These are phyloP conservation scores for Sphagnurus paluster DNA, from an alignment of 1,284 basidiomycete genomes.

Conservation along the genomic window DNA sequence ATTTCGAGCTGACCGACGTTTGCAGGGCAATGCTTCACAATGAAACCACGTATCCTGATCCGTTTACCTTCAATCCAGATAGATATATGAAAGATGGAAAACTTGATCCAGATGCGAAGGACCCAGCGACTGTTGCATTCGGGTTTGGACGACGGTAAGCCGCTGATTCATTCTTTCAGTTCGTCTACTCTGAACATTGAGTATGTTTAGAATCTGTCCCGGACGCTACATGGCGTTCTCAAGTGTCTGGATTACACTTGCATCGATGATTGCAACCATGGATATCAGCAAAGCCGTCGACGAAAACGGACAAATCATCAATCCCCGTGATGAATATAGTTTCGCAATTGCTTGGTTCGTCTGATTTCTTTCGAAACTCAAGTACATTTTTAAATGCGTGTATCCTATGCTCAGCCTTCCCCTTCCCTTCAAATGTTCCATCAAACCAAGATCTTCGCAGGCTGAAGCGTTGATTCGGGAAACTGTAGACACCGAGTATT, in stretches of 20 bases:
- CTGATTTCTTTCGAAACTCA: neutral
- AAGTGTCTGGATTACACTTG: conserved; percentile 37
- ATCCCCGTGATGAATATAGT: conserved; percentile 21
- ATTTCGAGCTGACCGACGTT: neutral
- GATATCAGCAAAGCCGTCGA: conserved; percentile 32
- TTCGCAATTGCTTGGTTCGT: conserved; percentile 28
- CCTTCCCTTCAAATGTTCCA: conserved; percentile 29
- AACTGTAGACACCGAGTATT: conserved; percentile 13
- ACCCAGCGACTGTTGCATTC: conserved; percentile 20
- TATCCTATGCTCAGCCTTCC: conserved; percentile 29
- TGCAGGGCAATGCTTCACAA: conserved; percentile 41
- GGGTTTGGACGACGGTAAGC: conserved; percentile 22
- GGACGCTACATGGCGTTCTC: conserved; percentile 36
- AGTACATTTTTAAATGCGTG: neutral
- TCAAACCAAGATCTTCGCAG: conserved; percentile 27
- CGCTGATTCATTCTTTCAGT: neutral
- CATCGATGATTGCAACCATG: conserved; percentile 37
- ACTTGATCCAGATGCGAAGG: conserved; percentile 13
- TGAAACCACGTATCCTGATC: conserved; percentile 34
- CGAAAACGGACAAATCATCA: conserved; percentile 26
- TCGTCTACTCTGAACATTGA: neutral
- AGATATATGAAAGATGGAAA: conserved; percentile 29
- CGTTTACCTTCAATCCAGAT: conserved; percentile 38
- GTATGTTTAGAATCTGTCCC: conserved; percentile 24
- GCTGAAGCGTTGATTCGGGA: conserved; percentile 20